These are phyloP conservation scores for Dactylellina parvicollis DNA, from an alignment of 2,329 filamentous ascomycete genomes.

Conservation along the genomic window DNA sequence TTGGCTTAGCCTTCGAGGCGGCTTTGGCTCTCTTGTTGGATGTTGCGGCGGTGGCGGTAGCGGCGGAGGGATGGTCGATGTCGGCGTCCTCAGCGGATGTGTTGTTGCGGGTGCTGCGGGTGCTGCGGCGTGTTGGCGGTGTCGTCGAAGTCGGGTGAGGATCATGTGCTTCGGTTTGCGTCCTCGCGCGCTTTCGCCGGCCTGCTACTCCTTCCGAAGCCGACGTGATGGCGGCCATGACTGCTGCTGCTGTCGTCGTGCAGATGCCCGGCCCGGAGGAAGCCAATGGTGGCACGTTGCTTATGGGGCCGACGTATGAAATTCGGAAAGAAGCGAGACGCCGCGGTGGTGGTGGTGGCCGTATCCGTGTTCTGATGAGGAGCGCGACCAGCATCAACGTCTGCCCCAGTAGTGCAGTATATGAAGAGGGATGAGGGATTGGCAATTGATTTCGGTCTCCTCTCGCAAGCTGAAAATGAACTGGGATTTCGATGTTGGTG, in stretches of 20 bases:
- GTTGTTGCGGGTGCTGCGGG: conserved; percentile 33
- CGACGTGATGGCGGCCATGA: conserved; percentile 3
- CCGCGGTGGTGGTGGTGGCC: too few species aligned
- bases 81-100: conserved; percentile 18
- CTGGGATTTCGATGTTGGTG: conserved; percentile 16
- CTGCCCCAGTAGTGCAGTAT: too few species aligned
- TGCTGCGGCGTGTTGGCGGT: conserved; percentile 48
- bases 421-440: too few species aligned
- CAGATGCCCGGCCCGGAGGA: conserved; percentile 25
- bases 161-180: conserved; percentile 42
- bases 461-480: conserved; percentile 4
- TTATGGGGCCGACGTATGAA: conserved; percentile 41
- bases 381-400: too few species aligned
- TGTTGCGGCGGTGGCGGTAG: conserved; percentile 1
- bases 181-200: conserved; percentile 44
- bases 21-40: conserved; percentile 2
- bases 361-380: too few species aligned
- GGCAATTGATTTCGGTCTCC: not conserved
- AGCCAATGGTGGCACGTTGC: conserved; percentile 31
- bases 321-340: conserved; percentile 45
- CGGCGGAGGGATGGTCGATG: not conserved
- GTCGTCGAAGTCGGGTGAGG: conserved; percentile 32
- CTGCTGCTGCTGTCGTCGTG: not conserved
- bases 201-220: conserved; percentile 16
- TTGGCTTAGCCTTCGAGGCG: conserved; percentile 45